These are phyloP conservation scores for Cardamine occulta DNA, from an alignment of 345 rosid genomes.

Conservation along the genomic window DNA sequence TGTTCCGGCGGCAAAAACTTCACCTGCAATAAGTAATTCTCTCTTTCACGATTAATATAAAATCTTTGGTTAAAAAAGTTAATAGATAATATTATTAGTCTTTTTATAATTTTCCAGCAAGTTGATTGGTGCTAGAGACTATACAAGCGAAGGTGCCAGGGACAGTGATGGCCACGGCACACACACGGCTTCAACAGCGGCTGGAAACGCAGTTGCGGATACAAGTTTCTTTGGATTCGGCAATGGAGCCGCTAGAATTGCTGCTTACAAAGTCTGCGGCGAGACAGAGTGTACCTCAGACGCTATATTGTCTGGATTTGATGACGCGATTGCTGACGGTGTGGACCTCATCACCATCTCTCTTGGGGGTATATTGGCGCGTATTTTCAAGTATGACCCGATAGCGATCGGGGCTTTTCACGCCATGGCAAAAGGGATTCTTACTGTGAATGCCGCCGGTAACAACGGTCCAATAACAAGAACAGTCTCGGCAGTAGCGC, in stretches of 20 bases:
- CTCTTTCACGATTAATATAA: too few relatives aligned
- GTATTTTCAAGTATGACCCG: background rate
- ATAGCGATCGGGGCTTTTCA: slow-evolving; percentile 58
- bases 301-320: slow-evolving; percentile 41
- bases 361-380: background rate
- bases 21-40: slow-evolving; percentile 63
- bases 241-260: slow-evolving; percentile 54
- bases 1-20: slow-evolving; percentile 51
- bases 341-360: slow-evolving; percentile 47
- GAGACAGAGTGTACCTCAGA: fast-evolving
- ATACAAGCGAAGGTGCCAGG: slow-evolving; percentile 32
- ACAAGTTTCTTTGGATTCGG: slow-evolving; percentile 53
- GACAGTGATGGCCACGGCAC: slow-evolving; percentile 44
- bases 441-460: slow-evolving; percentile 50
- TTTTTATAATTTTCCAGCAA: slow-evolving; percentile 25
- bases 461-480: slow-evolving; percentile 37
- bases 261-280: slow-evolving; percentile 48
- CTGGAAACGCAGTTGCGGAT: slow-evolving; percentile 48
- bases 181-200: slow-evolving; percentile 65
- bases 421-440: slow-evolving; percentile 52
- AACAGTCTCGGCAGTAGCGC: slow-evolving; percentile 19
- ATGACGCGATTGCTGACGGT: slow-evolving; percentile 54
- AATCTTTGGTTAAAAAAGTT: too few relatives aligned
- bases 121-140: slow-evolving; percentile 43
- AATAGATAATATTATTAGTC: background rate